Evolutionary conservation across 176 grass and related monocot species (phyloP).

Genomic region (Echinochloa phyllopogon): DNA sequence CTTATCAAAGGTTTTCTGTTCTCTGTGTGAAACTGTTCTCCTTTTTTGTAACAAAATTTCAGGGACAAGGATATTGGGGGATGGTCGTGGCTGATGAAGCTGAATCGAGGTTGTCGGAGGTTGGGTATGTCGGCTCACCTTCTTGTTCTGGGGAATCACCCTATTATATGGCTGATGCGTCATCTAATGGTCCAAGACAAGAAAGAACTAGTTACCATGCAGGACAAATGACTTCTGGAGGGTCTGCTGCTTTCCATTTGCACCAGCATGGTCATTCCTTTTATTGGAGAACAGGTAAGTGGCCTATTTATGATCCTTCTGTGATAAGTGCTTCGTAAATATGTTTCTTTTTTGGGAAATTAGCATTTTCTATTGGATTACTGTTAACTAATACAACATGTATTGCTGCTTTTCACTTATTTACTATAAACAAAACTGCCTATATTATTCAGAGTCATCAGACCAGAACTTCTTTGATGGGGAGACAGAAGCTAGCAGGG

Average conservation of each 20-base stretch:
- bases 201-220: constrained; percentile 8
- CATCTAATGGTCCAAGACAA: constrained; percentile 37
- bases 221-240: constrained; percentile 45
- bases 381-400: background rate
- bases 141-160: constrained; percentile 19
- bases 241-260: constrained; percentile 32
- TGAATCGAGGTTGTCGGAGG: constrained; percentile 46
- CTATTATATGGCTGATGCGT: constrained; percentile 35
- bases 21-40: constrained; percentile 15
- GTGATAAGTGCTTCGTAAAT: no score
- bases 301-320: background rate
- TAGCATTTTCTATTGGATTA: background rate
- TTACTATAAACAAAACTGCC: constrained; percentile 26
- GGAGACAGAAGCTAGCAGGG: constrained; percentile 36
- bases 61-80: constrained; percentile 46
- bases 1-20: background rate
- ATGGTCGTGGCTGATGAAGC: constrained; percentile 39
- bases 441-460: constrained; percentile 69
- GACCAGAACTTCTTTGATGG: constrained; percentile 81
- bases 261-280: constrained; percentile 34
- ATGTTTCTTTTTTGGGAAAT: background rate
- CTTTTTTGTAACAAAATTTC: constrained; percentile 10
- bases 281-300: constrained; percentile 32
- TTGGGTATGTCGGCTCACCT: constrained; percentile 39
- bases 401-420: background rate